Conservation (phyloP, 371 early-diverging fungal genomes). For the Zychaea mexicana region DNA sequence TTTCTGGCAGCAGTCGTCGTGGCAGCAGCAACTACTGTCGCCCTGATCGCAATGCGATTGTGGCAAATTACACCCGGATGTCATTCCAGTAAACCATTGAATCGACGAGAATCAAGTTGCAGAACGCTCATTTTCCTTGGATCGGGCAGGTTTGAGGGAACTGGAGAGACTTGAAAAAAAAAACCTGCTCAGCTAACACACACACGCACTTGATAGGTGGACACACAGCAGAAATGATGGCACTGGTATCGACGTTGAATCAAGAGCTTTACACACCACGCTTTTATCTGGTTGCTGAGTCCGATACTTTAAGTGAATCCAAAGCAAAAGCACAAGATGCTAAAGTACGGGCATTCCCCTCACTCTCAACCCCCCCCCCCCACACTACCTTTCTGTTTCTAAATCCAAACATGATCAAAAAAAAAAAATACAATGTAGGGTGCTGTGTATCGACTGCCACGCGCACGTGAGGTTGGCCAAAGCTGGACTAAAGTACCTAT, state of each 20-base stretch:
- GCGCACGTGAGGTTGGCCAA: slow-evolving; percentile 76
- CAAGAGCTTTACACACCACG: slow-evolving; percentile 56
- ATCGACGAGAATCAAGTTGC: slow-evolving; percentile 8
- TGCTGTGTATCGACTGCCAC: slow-evolving; percentile 54
- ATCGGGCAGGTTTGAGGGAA: slow-evolving; percentile 31
- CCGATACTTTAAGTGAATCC: slow-evolving; percentile 58
- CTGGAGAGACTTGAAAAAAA: too few species aligned
- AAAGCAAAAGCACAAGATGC: slow-evolving; percentile 56
- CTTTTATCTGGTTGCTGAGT: slow-evolving; percentile 61
- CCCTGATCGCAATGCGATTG: background rate
- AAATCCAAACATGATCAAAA: too few species aligned
- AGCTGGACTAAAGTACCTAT: slow-evolving; percentile 63
- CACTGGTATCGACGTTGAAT: slow-evolving; percentile 56
- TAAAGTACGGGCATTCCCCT: too few species aligned
- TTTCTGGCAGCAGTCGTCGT: background rate
- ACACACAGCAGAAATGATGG: slow-evolving; percentile 83
- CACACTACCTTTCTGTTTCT: too few species aligned
- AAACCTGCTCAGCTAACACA: too few species aligned
- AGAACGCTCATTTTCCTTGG: slow-evolving; percentile 47
- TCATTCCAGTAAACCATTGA: background rate
- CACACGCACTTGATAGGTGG: too few species aligned
- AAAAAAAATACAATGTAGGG: too few species aligned
- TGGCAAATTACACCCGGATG: slow-evolving; percentile 4
- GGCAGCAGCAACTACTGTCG: background rate
- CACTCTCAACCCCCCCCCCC: too few species aligned